Base-by-base conservation (phyloP, 2,329 filamentous ascomycete species). In the Annulohypoxylon truncatum region DNA sequence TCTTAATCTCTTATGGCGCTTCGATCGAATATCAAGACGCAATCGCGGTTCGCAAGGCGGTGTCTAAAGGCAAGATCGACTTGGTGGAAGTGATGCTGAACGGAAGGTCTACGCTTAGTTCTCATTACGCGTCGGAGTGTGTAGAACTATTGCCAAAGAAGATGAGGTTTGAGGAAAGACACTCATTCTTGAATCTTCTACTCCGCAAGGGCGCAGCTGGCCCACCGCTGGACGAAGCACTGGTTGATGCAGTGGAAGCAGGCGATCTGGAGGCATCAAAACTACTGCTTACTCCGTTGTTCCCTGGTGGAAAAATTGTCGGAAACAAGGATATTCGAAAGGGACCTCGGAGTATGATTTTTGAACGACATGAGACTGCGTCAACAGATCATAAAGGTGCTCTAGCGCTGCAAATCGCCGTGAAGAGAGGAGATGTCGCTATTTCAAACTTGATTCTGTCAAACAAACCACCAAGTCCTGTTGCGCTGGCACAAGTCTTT, bases 1-100 rank as follows among this genome's bases (percentile, higher is more conserved):
- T 89, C n/a, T 76, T 89, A 5, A 79, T 87, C 20, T 75, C 77
- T 2, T 83, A 87, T 58, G 85, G 85, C 6, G 85, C 85, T 0
- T 86, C 86, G 0, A 78, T 87, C 28, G 85, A 87, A 67, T 84
- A 84, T 61, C 81, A 86, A 38, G 81, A 85, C 50, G 85, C 82
- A 0, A 75, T 79, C 5, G 82, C 82, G 1, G 61, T 89, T 3
- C 82, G 83, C n/a, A 79, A 78, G 22, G 83, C 84, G 2, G 81
- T 89, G 1, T 75, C 79, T 0, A 79, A 77, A 15, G 82, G 82
- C 0, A 82, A 85, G 15, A 69, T 82, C 3, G 81, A 81, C 28
- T 75, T 89, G 0, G 81, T 84, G 0, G 77, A 80, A 20, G 78
- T 83, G 1, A 75, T 89, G 20, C 74, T 89, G 0, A 78, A 72